Percentiles rank a stretch among this genome's conserved stretches.
Evolutionary conservation across 2,329 filamentous ascomycete genomes (phyloP).

Genomic region (Aspergillus pseudonomiae): DNA sequence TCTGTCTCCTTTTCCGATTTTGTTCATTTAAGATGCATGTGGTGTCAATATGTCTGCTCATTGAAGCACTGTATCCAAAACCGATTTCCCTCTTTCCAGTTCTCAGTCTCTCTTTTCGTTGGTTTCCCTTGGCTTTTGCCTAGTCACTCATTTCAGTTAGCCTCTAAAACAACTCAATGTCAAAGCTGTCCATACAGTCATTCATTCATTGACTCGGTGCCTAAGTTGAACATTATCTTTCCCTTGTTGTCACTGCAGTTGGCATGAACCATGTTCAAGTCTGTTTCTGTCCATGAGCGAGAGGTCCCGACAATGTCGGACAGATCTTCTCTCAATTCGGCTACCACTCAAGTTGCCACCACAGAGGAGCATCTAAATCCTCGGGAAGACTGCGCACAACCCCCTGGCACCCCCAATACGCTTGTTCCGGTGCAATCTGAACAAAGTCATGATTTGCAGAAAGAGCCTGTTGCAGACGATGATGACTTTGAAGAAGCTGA

Average conservation of each 20-base stretch:
- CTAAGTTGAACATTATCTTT: slow-evolving; percentile 4
- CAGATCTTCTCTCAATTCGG: slow-evolving; percentile 15
- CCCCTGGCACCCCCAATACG: slow-evolving; percentile 22
- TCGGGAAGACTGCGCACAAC: slow-evolving; percentile 19
- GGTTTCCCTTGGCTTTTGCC: not conserved
- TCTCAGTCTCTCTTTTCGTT: not conserved
- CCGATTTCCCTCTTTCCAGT: not conserved
- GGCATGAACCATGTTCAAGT: slow-evolving; percentile 8
- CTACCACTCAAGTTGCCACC: slow-evolving; percentile 15
- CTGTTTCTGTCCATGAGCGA: slow-evolving; percentile 7
- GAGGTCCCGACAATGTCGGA: slow-evolving; percentile 10
- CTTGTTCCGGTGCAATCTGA: slow-evolving; percentile 31
- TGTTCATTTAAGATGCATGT: slow-evolving; percentile 7
- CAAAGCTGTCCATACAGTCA: not conserved
- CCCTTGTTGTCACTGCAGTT: not conserved
- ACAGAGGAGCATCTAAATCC: slow-evolving; percentile 12
- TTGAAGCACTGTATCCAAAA: slow-evolving; percentile 2
- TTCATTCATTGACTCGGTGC: not conserved
- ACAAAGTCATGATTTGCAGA: slow-evolving; percentile 36
- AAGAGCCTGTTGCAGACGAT: slow-evolving; percentile 31
- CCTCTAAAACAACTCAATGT: not conserved
- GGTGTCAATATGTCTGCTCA: not conserved
- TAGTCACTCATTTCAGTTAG: slow-evolving; percentile 1
- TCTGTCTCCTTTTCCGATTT: slow-evolving; percentile 1
- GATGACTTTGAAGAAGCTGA: slow-evolving; percentile 45